Evolutionary conservation across 2,329 filamentous ascomycete species (phyloP).

Genomic region (Beauveria bassiana): DNA sequence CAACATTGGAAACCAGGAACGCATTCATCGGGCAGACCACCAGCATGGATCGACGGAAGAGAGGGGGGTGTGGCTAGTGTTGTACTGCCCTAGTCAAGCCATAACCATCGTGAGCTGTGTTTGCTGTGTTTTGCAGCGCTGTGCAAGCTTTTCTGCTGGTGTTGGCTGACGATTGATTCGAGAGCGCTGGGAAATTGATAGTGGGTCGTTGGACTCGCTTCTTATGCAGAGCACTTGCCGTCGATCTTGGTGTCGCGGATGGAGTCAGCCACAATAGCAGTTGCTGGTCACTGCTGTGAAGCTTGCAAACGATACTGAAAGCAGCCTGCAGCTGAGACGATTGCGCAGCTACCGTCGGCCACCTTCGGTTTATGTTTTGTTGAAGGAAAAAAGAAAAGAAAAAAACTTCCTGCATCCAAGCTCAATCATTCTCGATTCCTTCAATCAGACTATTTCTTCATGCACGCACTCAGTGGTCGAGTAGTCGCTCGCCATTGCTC

Average conservation of each 20-base stretch:
- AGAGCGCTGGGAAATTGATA: constrained; percentile 5
- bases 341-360: background rate
- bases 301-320: background rate
- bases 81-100: too few relatives aligned
- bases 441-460: too few relatives aligned
- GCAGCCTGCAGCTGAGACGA: background rate
- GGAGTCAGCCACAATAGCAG: background rate
- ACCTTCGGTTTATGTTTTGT: background rate
- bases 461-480: background rate
- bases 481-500: background rate
- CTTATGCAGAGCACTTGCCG: background rate
- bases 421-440: background rate
- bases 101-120: too few relatives aligned
- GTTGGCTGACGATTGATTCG: background rate
- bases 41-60: background rate
- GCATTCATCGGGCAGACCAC: background rate
- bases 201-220: background rate
- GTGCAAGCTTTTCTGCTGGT: too few relatives aligned
- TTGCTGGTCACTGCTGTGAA: background rate
- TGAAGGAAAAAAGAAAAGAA: too few relatives aligned
- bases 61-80: background rate
- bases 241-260: constrained; percentile 3
- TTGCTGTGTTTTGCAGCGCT: too few relatives aligned
- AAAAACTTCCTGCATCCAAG: background rate
- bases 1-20: constrained; percentile 10